Base-by-base conservation (phyloP, 106 monocot species). In the Iris macrosiphon region DNA sequence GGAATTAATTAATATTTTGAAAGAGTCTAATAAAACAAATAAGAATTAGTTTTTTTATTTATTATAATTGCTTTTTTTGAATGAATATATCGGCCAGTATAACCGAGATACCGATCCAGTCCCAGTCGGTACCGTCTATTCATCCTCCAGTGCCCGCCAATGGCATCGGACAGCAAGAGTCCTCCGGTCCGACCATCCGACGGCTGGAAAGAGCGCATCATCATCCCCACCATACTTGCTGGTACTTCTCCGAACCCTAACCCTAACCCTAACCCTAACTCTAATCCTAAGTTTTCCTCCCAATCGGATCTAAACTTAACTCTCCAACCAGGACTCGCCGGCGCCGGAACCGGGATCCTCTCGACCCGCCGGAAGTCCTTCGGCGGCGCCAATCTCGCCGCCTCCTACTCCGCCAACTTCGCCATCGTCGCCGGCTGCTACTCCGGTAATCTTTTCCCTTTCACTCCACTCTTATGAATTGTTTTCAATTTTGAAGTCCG, bases 341-440 rank as follows among this genome's bases (percentile, higher is more conserved):
- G 93, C 15, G 83, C 65, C 43, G 68, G 68, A 31, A 74, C 39
- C 15, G 95, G 85, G 13, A 44, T 95, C 63, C 40, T 79, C 8
- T 89, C 95, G 26, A 81, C 77, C 82, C 72, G 79, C 52, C 75
- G 85, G 56, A 79, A 51, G 52, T 62, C 63, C 21, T 69, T 56
- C 15, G 85, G 80, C 35, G 39, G 41, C 0, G 73, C 72, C 21
- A 66, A 50, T 23, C 38, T 72, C 1, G 68, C 79, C 17, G 75
- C 70, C 16, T 49, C 66, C 4, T 96, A 90, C 43, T 85, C 96
- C 3, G 40, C 82, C 45, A 83, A 96, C 56, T 30, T 86, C 17
- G 79, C 86, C 46, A 71, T 96, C 27, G 72, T 86, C 23, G 51
- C 86, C 7, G 96, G 77, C 15, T 83, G 79, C 82, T 96, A 96